Evolutionary conservation across 441 rosid genomes (phyloP).

Genomic region (Syzygium malaccense): DNA sequence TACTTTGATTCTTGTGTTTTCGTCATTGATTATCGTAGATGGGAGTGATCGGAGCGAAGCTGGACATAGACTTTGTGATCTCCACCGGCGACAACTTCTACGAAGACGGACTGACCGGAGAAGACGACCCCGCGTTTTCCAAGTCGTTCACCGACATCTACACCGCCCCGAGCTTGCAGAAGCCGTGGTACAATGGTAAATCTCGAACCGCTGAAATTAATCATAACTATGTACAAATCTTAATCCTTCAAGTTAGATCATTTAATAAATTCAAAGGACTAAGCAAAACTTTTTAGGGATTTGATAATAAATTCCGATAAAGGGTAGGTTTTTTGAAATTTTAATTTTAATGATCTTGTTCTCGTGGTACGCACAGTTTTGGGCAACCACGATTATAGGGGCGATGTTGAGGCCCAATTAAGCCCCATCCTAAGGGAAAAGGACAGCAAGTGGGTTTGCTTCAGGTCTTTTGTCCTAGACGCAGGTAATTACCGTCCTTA

Average conservation of each 20-base stretch:
- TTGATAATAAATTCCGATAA: not conserved
- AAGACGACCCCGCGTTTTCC: slow-evolving; percentile 43
- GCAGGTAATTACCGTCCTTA: not conserved
- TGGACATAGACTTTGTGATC: slow-evolving; percentile 50
- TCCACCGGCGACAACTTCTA: slow-evolving; percentile 83
- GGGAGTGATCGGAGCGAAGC: slow-evolving; percentile 47
- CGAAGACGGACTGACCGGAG: slow-evolving; percentile 45
- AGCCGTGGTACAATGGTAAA: slow-evolving; percentile 64
- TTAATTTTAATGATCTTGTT: not conserved
- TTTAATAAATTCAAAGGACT: not conserved
- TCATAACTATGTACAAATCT: not conserved
- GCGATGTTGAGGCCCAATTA: slow-evolving; percentile 67
- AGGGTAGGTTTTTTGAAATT: not conserved
- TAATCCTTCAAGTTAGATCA: not conserved
- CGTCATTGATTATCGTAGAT: slow-evolving; percentile 24
- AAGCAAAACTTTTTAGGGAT: not conserved
- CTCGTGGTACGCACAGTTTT: slow-evolving; percentile 29
- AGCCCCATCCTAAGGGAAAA: slow-evolving; percentile 34
- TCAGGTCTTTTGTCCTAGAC: slow-evolving; percentile 50
- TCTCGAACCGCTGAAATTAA: no score
- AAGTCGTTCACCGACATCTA: slow-evolving; percentile 55
- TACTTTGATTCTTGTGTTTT: not conserved
- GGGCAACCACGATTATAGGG: slow-evolving; percentile 92
- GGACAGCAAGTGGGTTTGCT: slow-evolving; percentile 69
- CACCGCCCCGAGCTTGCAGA: slow-evolving; percentile 54